Conservation (phyloP, 2,329 filamentous ascomycete genomes). For the Neopestalotiopsis rosae region DNA sequence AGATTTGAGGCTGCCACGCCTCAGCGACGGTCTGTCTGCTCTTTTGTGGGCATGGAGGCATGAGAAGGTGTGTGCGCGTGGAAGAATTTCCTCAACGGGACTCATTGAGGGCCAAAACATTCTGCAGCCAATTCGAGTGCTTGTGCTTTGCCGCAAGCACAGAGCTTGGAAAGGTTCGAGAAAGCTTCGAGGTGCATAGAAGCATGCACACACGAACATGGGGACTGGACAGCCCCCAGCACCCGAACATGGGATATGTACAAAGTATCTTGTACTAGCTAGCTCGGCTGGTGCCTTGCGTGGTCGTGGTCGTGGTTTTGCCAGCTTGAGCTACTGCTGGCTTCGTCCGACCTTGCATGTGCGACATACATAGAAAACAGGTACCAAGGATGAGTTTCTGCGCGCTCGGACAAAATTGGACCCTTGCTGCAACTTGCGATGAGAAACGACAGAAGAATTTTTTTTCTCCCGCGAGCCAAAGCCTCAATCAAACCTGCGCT, state of each 20-base stretch:
- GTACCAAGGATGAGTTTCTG: background rate
- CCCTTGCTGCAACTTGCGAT: conserved; percentile 9
- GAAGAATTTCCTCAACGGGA: background rate
- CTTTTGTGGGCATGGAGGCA: background rate
- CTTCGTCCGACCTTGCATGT: background rate
- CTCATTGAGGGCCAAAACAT: background rate
- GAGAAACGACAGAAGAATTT: background rate
- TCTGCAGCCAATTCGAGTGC: conserved; percentile 10
- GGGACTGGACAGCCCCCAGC: background rate
- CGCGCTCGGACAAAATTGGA: conserved; percentile 16
- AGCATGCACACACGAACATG: conserved; percentile 2
- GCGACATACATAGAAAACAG: background rate
- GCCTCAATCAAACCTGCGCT: conserved; percentile 2
- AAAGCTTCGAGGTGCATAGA: conserved; percentile 16
- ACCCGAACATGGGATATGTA: background rate
- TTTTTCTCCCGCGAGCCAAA: background rate
- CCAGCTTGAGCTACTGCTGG: background rate
- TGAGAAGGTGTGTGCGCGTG: background rate
- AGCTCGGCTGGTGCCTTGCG: background rate
- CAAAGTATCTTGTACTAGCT: no score
- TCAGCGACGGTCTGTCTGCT: background rate
- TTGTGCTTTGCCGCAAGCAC: background rate
- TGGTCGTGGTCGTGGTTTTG: background rate
- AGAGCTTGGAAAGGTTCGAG: conserved; percentile 14
- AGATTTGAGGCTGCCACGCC: background rate